Evolutionary conservation across 2,329 filamentous ascomycete species (phyloP).

Genomic region (Periconia sp.): DNA sequence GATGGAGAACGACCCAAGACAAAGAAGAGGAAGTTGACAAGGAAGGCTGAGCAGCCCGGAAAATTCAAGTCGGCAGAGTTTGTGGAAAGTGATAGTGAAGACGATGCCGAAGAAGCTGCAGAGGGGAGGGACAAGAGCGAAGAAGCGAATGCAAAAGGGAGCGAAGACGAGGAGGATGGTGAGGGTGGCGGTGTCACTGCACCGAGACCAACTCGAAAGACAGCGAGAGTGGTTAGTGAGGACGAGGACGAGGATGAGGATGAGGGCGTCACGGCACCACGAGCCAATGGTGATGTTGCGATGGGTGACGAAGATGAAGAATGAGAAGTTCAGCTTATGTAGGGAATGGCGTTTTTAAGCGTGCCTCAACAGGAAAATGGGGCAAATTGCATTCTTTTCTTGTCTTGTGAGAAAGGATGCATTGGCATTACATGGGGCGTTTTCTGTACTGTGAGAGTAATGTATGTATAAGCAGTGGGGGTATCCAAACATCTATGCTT

Average conservation of each 20-base stretch:
- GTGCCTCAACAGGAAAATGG: not conserved
- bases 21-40: conserved; percentile 63
- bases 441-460: not conserved
- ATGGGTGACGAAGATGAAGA: conserved; percentile 35
- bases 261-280: conserved; percentile 22
- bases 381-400: not conserved
- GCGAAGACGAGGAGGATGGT: conserved; percentile 26
- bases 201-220: conserved; percentile 27
- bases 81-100: conserved; percentile 67
- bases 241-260: conserved; percentile 32
- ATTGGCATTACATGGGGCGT: not conserved
- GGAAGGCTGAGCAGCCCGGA: conserved; percentile 49
- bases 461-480: not conserved
- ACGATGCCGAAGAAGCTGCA: conserved; percentile 25
- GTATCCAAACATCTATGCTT: too few relatives aligned
- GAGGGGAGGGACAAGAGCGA: conserved; percentile 12
- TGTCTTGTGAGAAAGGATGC: not conserved
- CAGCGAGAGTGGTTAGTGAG: conserved; percentile 29
- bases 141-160: conserved; percentile 2
- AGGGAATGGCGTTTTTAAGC: not conserved
- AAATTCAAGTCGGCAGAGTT: conserved; percentile 89
- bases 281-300: conserved; percentile 22
- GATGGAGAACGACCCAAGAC: conserved; percentile 63
- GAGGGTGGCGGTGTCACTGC: conserved; percentile 29
- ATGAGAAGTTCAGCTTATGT: not conserved